Percentiles rank a stretch among this genome's conserved stretches.
Conservation (phyloP, 306 rosid genomes). For the Inga oerstediana region DNA sequence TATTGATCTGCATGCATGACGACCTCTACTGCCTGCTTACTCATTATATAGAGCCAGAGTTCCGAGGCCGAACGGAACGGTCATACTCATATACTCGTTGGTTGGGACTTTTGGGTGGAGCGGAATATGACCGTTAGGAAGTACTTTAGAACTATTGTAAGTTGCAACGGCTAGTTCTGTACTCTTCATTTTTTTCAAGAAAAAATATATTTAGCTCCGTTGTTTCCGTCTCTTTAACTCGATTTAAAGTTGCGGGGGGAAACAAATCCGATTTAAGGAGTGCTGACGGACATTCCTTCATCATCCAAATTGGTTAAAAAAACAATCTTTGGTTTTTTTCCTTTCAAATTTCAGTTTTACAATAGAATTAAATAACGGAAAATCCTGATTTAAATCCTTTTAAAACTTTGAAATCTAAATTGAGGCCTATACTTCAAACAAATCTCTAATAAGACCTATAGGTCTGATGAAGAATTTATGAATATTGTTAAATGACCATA, state of each 20-base stretch:
- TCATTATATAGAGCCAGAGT: conserved; percentile 27
- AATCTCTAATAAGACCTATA: too few species aligned
- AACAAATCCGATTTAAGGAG: not conserved
- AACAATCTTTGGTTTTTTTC: too few species aligned
- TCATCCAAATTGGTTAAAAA: too few species aligned
- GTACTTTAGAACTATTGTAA: not conserved
- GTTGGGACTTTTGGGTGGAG: not conserved
- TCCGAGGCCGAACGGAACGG: conserved; percentile 39
- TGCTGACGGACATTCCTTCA: too few species aligned
- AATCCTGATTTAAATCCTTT: too few species aligned
- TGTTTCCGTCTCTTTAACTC: not conserved
- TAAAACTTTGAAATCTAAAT: too few species aligned
- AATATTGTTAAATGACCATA: too few species aligned
- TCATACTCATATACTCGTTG: not conserved
- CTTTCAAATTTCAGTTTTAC: too few species aligned
- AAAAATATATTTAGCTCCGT: not conserved
- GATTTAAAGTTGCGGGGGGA: too few species aligned
- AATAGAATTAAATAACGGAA: too few species aligned
- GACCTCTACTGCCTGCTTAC: not conserved
- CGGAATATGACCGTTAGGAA: conserved; percentile 38
- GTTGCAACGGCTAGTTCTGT: not conserved
- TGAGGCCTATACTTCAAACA: too few species aligned
- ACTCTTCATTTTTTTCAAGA: not conserved
- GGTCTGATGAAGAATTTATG: too few species aligned
- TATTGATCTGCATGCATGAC: not conserved